Conservation (phyloP, 257 asterid species). For the Solanum arcanum region DNA sequence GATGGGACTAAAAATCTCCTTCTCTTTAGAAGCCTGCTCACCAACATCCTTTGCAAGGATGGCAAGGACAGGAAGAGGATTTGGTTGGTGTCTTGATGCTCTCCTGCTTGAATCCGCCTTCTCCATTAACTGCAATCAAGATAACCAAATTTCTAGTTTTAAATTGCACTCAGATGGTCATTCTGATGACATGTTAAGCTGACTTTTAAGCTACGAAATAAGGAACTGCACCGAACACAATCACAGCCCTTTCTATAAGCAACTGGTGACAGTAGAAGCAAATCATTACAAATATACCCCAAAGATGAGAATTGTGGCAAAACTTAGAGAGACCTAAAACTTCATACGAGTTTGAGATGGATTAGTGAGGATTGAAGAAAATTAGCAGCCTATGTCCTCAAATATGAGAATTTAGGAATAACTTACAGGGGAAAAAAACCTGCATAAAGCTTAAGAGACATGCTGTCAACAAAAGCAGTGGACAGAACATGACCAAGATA, state of each 20-base stretch:
- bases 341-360: background rate
- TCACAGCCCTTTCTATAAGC: background rate
- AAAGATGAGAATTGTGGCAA: background rate
- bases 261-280: background rate
- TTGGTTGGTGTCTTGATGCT: conserved; percentile 74
- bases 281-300: background rate
- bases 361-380: background rate
- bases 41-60: conserved; percentile 97
- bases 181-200: background rate
- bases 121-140: conserved; percentile 67
- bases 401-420: background rate
- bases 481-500: background rate
- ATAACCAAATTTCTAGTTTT: background rate
- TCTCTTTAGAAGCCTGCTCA: conserved; percentile 73
- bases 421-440: background rate
- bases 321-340: background rate
- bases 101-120: conserved; percentile 95
- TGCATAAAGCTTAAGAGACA: background rate
- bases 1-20: conserved; percentile 71
- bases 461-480: background rate
- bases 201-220: background rate
- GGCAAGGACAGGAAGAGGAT: conserved; percentile 87
- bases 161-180: background rate
- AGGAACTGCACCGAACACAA: background rate
- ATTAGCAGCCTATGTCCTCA: background rate